phyloP scores from a whole-genome alignment of 805 yeast genomes.

The Sugiyamaella lignohabitans region DNA sequence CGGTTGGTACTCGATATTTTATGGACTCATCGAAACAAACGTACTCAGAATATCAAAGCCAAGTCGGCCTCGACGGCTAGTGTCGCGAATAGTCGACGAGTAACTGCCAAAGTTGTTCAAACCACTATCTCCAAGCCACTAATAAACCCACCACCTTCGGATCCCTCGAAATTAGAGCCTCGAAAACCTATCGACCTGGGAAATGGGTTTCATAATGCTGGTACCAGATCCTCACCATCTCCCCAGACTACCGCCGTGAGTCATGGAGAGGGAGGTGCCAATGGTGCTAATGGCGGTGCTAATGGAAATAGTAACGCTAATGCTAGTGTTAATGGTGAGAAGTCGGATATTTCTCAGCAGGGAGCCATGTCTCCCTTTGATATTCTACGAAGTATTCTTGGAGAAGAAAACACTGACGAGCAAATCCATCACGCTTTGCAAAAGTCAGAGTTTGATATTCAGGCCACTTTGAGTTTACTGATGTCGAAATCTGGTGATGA shows the following conservation, averaged over 20 bases:
- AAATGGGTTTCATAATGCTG: no score
- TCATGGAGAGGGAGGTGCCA: background rate
- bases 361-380: constrained; percentile 33
- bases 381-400: constrained; percentile 31
- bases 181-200: background rate
- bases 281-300: constrained; percentile 7
- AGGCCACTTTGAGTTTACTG: constrained; percentile 23
- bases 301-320: background rate
- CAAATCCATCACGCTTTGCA: constrained; percentile 36
- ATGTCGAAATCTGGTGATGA: constrained; percentile 8
- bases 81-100: no score
- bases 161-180: constrained; percentile 14
- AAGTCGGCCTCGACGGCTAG: background rate
- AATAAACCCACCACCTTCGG: constrained; percentile 16
- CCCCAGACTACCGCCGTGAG: background rate
- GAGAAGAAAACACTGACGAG: constrained; percentile 28
- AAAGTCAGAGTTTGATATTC: constrained; percentile 34
- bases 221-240: background rate
- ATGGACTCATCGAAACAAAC: constrained; percentile 35
- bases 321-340: background rate
- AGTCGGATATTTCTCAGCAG: background rate
- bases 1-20: constrained; percentile 36
- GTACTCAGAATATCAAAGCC: background rate
- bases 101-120: constrained; percentile 1
- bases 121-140: constrained; percentile 8